These are phyloP conservation scores for Plasmodium sp. DNA, from an alignment of 169 alveolate genomes.

Conservation along the genomic window DNA sequence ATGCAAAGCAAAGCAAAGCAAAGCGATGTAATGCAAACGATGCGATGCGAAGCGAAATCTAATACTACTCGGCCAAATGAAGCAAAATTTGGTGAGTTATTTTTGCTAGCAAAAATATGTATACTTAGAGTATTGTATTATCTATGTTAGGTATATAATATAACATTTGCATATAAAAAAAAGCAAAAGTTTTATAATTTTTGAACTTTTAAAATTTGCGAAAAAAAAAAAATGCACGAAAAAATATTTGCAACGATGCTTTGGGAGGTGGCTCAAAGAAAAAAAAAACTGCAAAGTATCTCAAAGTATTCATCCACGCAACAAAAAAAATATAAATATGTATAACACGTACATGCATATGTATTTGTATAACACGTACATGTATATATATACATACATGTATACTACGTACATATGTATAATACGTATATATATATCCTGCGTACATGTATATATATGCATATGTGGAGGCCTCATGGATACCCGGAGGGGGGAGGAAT, in stretches of 20 bases:
- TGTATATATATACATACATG: neutral
- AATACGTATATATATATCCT: too few species aligned
- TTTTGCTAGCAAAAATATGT: neutral
- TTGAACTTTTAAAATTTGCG: neutral
- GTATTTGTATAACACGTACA: too few species aligned
- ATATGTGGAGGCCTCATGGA: neutral
- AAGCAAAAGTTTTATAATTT: too few species aligned
- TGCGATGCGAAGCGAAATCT: neutral
- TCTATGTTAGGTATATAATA: neutral
- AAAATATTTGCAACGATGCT: too few species aligned
- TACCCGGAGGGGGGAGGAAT: neutral
- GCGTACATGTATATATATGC: neutral
- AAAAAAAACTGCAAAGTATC: neutral
- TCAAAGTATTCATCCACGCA: neutral
- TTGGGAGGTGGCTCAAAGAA: too few species aligned
- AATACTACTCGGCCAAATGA: neutral
- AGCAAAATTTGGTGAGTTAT: neutral
- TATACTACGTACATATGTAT: too few species aligned
- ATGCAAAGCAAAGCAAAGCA: too few species aligned
- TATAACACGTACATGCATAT: too few species aligned
- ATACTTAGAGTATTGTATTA: neutral
- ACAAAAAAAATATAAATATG: too few species aligned
- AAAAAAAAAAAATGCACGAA: too few species aligned
- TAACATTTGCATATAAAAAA: neutral
- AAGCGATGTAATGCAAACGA: neutral